A percentile compares a stretch with the other conserved stretches of the same genome.
These are phyloP conservation scores for Astrothelium subdiscretum DNA, from an alignment of 495 filamentous ascomycete genomes.

Conservation along the genomic window DNA sequence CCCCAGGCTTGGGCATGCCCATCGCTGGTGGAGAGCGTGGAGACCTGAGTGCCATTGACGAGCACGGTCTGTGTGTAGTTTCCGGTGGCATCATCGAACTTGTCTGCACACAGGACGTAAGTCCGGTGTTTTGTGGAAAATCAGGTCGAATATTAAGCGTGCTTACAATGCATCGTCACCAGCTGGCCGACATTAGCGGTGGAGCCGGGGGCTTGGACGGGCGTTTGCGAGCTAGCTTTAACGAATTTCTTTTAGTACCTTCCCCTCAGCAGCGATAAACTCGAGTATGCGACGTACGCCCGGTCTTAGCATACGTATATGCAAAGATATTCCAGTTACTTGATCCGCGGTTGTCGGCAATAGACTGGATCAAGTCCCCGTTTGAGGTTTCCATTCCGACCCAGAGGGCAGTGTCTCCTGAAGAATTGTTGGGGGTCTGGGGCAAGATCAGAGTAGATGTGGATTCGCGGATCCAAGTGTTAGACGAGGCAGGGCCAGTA, in stretches of 20 bases:
- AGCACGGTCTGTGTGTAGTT: slow-evolving; percentile 33
- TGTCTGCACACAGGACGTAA: slow-evolving; percentile 19
- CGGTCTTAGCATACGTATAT: slow-evolving; percentile 4
- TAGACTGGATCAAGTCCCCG: slow-evolving; percentile 29
- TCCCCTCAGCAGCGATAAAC: not conserved
- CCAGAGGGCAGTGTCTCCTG: slow-evolving; percentile 26
- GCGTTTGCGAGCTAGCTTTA: not conserved
- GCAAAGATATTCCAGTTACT: slow-evolving; percentile 21
- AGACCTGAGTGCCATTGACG: slow-evolving; percentile 28
- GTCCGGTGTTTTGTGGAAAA: not conserved
- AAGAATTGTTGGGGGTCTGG: slow-evolving; percentile 1
- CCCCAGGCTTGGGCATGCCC: not conserved
- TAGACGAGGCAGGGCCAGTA: slow-evolving; percentile 27
- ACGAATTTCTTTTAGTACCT: not conserved
- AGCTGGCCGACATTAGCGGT: not conserved
- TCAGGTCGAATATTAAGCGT: not conserved
- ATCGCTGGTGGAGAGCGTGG: slow-evolving; percentile 28
- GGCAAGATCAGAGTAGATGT: slow-evolving; percentile 30
- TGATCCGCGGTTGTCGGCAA: slow-evolving; percentile 9
- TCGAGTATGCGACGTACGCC: not conserved
- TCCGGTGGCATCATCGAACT: slow-evolving; percentile 28
- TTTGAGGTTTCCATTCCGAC: slow-evolving; percentile 33
- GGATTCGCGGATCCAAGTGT: slow-evolving; percentile 29
- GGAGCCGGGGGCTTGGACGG: not conserved
- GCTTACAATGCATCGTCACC: slow-evolving; percentile 9